Conservation (phyloP, 495 filamentous ascomycete species). For the Penicillium cosmopolitanum region DNA sequence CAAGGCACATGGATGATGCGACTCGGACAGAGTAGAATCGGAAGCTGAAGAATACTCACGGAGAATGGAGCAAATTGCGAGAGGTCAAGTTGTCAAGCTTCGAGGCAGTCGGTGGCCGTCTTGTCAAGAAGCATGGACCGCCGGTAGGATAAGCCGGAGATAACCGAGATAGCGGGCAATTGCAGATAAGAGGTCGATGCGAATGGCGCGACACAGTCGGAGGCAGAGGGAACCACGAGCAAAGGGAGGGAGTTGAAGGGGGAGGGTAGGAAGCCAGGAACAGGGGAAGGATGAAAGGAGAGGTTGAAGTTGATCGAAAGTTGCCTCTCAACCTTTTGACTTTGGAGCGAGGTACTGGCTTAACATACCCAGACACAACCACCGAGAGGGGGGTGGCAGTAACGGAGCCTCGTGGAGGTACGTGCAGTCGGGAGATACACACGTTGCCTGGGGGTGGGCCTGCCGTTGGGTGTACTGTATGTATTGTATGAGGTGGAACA, state of each 20-base stretch:
- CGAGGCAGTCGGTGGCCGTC: conserved; percentile 4
- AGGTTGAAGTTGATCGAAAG: conserved; percentile 9
- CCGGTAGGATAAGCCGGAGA: conserved; percentile 36
- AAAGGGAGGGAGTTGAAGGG: conserved; percentile 6
- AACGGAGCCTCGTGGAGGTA: conserved; percentile 16
- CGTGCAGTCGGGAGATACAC: not conserved
- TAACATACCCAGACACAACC: conserved; percentile 11
- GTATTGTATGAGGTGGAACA: too few species aligned
- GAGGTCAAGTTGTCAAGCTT: conserved; percentile 11
- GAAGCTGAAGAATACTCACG: not conserved
- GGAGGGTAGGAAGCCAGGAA: conserved; percentile 11
- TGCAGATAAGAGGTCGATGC: conserved; percentile 28
- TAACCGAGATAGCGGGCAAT: conserved; percentile 44
- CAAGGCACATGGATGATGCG: not conserved
- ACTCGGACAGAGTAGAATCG: not conserved
- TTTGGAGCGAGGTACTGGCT: conserved; percentile 17
- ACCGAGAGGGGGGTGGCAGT: conserved; percentile 23
- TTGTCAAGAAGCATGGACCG: not conserved
- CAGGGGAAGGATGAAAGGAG: conserved; percentile 13
- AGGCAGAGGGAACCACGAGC: conserved; percentile 9
- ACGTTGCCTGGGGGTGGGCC: not conserved
- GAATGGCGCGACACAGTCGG: conserved; percentile 8
- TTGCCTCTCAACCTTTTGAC: conserved; percentile 8
- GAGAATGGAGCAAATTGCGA: conserved; percentile 1
- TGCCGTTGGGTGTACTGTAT: too few species aligned